These are phyloP conservation scores for Termitomyces sp. DNA, from an alignment of 768 basidiomycete genomes.

Conservation along the genomic window DNA sequence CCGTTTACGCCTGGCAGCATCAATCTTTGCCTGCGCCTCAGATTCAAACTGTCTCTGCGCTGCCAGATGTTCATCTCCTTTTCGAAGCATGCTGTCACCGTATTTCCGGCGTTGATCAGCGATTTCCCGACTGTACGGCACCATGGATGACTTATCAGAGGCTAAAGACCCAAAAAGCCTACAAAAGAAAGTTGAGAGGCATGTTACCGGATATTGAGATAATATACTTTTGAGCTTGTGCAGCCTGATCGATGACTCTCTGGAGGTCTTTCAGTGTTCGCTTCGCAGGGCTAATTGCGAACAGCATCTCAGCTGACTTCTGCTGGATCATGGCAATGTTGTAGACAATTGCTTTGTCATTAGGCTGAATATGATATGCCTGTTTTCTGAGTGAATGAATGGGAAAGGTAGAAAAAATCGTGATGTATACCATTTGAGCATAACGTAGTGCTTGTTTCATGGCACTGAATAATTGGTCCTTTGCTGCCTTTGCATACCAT, in stretches of 20 bases:
- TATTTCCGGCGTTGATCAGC: constrained; percentile 89
- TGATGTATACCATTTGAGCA: constrained; percentile 60
- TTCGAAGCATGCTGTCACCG: constrained; percentile 79
- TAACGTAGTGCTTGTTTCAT: constrained; percentile 85
- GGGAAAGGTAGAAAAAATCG: background rate
- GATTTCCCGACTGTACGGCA: constrained; percentile 84
- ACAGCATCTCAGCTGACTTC: constrained; percentile 88
- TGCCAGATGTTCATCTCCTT: constrained; percentile 72
- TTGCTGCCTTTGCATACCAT: constrained; percentile 92
- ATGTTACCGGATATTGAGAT: background rate
- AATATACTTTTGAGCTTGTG: constrained; percentile 79
- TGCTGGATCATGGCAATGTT: constrained; percentile 99
- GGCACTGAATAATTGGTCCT: constrained; percentile 75
- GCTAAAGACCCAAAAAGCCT: constrained; percentile 86
- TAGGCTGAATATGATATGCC: constrained; percentile 82
- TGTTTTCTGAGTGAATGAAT: constrained; percentile 23
- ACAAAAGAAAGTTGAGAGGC: background rate
- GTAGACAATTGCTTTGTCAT: constrained; percentile 86
- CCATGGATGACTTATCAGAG: constrained; percentile 54
- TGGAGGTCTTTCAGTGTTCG: constrained; percentile 79
- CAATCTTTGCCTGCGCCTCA: constrained; percentile 66
- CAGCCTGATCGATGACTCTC: constrained; percentile 71
- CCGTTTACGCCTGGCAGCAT: constrained; percentile 69
- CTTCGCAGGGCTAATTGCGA: constrained; percentile 65
- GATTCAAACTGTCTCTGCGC: constrained; percentile 67